Conservation (phyloP, 768 basidiomycete genomes). For the Naganishia friedmannii region DNA sequence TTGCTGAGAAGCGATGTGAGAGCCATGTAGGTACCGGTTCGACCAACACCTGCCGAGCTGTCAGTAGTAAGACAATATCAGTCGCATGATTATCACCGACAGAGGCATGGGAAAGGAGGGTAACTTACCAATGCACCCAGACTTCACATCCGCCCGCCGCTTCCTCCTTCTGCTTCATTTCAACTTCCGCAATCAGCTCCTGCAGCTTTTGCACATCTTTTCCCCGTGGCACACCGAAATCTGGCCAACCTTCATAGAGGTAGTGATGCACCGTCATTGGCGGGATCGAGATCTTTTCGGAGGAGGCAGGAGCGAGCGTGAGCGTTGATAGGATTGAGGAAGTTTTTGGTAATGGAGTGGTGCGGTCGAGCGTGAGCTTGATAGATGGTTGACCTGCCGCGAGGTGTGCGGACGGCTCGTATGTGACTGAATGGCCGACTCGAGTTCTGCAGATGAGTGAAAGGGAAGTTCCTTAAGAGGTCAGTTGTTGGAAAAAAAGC, state of each 20-base stretch:
- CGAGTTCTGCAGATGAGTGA: not conserved
- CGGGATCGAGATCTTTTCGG: not conserved
- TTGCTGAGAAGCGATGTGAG: constrained; percentile 44
- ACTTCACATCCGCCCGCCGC: constrained; percentile 39
- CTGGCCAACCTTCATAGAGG: constrained; percentile 47
- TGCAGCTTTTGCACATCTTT: constrained; percentile 35
- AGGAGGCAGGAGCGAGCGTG: not conserved
- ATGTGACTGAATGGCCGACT: constrained; percentile 18
- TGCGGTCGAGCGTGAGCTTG: constrained; percentile 13
- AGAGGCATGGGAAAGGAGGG: not conserved
- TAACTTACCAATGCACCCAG: constrained; percentile 45
- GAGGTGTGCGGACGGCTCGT: not conserved
- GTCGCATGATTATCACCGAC: constrained; percentile 34
- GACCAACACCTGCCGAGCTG: constrained; percentile 51
- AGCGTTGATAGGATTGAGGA: constrained; percentile 5
- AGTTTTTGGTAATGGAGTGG: not conserved
- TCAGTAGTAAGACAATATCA: not conserved
- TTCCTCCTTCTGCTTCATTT: constrained; percentile 31
- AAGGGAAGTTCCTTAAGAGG: constrained; percentile 2
- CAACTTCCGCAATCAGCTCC: constrained; percentile 31
- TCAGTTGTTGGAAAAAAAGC: not conserved
- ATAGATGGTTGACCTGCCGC: not conserved
- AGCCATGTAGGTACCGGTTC: constrained; percentile 52
- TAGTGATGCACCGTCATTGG: constrained; percentile 39
- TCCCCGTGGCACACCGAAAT: constrained; percentile 47